Conservation (phyloP, 2,329 filamentous ascomycete genomes). For the Alternaria alternata region DNA sequence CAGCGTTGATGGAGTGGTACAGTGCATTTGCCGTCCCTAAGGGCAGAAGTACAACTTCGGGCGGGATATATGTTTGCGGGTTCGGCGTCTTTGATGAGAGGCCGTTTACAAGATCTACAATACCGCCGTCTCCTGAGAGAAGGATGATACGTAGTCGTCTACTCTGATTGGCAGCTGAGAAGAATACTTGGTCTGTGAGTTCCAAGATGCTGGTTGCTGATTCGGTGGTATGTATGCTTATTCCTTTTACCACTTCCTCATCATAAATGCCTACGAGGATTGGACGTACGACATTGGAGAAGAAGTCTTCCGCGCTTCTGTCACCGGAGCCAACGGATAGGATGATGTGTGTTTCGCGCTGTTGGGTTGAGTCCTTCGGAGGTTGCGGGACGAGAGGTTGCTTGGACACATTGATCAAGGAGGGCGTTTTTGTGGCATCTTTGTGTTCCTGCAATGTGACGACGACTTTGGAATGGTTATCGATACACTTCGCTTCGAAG, state of each 20-base stretch:
- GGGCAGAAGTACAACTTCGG: conserved; percentile 64
- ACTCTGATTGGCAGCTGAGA: conserved; percentile 60
- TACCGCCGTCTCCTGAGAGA: conserved; percentile 85
- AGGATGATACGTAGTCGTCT: conserved; percentile 67
- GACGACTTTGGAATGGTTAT: conserved; percentile 14
- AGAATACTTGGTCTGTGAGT: conserved; percentile 63
- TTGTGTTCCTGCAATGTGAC: conserved; percentile 21
- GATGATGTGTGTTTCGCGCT: conserved; percentile 52
- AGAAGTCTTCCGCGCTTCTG: conserved; percentile 52
- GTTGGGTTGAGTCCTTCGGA: conserved; percentile 4
- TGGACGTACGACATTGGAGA: conserved; percentile 47
- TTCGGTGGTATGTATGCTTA: conserved; percentile 68
- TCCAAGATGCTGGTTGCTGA: conserved; percentile 70
- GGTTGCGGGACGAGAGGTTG: conserved; percentile 19
- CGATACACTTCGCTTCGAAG: conserved; percentile 11
- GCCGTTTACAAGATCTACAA: conserved; percentile 82
- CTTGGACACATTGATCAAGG: conserved; percentile 29
- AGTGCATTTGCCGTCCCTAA: conserved; percentile 62
- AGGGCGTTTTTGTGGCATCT: conserved; percentile 25
- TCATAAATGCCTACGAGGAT: conserved; percentile 54
- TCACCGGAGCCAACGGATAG: conserved; percentile 57
- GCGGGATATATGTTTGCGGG: conserved; percentile 52
- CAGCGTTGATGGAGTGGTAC: conserved; percentile 55
- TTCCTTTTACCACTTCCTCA: conserved; percentile 46
- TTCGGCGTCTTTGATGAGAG: conserved; percentile 51